A percentile compares a stretch with the other conserved stretches of the same genome.
These are phyloP conservation scores for Penicillium salamii DNA, from an alignment of 495 filamentous ascomycete genomes.

Conservation along the genomic window DNA sequence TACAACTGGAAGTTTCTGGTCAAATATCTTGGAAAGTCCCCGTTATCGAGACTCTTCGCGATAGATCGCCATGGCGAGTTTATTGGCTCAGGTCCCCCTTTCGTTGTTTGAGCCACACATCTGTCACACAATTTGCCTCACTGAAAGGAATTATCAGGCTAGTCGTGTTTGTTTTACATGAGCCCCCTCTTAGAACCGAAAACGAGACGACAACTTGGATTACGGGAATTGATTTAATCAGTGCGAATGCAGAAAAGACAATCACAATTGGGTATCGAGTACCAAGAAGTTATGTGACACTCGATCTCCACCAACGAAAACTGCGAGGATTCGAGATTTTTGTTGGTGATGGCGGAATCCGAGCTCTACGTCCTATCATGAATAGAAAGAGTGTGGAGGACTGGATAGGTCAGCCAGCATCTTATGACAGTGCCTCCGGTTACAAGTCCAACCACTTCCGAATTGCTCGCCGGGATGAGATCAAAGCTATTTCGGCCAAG, in stretches of 20 bases:
- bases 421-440: too few species aligned
- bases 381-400: background rate
- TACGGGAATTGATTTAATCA: slow-evolving; percentile 3
- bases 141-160: too few species aligned
- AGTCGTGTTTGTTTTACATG: background rate
- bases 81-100: too few species aligned
- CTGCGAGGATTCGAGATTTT: slow-evolving; percentile 2
- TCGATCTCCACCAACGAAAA: background rate
- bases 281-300: background rate
- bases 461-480: background rate
- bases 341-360: background rate
- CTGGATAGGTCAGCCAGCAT: background rate
- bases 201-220: background rate
- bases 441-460: too few species aligned
- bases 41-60: too few species aligned
- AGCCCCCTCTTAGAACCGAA: too few species aligned
- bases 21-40: too few species aligned
- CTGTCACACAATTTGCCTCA: too few species aligned
- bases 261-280: background rate
- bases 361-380: background rate
- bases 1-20: too few species aligned
- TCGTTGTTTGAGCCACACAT: too few species aligned
- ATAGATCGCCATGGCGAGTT: too few species aligned
- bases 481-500: slow-evolving; percentile 1
- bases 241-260: background rate